Conservation (phyloP, 139 green algal species). For the Pleodorina starrii region DNA sequence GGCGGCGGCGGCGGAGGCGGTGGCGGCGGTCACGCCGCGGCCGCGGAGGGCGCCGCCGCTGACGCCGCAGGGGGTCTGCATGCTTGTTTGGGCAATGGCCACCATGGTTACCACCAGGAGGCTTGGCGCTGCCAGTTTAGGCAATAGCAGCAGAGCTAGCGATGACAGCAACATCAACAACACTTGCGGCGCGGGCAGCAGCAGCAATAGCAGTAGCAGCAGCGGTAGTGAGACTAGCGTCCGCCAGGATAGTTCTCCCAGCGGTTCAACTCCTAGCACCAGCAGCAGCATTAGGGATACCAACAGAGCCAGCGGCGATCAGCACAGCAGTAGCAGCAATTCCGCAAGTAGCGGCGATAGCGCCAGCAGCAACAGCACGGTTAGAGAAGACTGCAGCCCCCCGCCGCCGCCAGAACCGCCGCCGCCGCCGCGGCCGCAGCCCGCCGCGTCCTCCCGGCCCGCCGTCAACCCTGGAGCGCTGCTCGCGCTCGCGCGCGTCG, state of each 20-base stretch:
- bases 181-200: neutral
- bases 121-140: neutral
- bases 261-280: no score
- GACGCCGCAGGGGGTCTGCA: conserved; percentile 15
- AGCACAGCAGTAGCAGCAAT: neutral
- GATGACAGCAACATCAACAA: neutral
- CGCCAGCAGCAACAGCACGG: neutral
- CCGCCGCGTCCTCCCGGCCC: neutral
- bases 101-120: neutral
- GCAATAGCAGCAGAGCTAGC: neutral
- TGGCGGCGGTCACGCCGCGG: neutral
- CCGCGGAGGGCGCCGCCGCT: neutral
- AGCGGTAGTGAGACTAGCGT: neutral
- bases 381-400: no score
- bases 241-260: no score
- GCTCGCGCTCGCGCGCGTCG: neutral
- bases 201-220: neutral
- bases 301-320: no score
- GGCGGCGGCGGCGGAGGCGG: neutral
- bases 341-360: neutral
- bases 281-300: no score
- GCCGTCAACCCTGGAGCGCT: conserved; percentile 8
- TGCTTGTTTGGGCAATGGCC: conserved; percentile 45
- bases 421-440: neutral
- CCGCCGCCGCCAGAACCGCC: neutral